Conservation (phyloP, 495 filamentous ascomycete species). For the Penicillium coprophilum region DNA sequence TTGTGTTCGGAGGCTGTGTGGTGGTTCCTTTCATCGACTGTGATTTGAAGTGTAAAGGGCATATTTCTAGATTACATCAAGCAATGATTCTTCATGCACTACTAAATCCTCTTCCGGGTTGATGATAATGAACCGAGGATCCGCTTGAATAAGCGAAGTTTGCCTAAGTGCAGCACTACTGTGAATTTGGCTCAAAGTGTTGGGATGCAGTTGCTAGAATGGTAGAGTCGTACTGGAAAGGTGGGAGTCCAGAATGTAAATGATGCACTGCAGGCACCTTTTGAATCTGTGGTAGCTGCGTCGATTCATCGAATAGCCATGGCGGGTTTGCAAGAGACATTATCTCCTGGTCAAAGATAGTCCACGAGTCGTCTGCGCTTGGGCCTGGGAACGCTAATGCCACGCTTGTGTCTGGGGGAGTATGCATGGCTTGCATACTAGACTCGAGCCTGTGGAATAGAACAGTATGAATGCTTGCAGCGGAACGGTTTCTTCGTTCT, state of each 20-base stretch:
- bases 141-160: not conserved
- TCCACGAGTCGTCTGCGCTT: conserved; percentile 34
- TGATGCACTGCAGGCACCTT: conserved; percentile 6
- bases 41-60: not conserved
- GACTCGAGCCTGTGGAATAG: conserved; percentile 37
- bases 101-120: not conserved
- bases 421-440: conserved; percentile 41
- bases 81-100: not conserved
- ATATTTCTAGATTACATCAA: not conserved
- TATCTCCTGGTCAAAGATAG: conserved; percentile 44
- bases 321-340: conserved; percentile 36
- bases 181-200: not conserved
- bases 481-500: conserved; percentile 29
- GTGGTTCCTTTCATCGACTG: not conserved
- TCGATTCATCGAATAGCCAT: conserved; percentile 30
- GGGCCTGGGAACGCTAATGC: conserved; percentile 26
- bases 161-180: not conserved
- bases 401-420: conserved; percentile 31
- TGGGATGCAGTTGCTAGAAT: not conserved
- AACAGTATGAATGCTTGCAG: conserved; percentile 34
- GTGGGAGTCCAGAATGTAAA: not conserved
- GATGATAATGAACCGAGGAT: not conserved
- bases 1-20: conserved; percentile 18
- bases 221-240: not conserved
- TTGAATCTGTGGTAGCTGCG: conserved; percentile 6